These are phyloP conservation scores for Dryadomyces sulphureus DNA, from an alignment of 2,329 filamentous ascomycete species.

Conservation along the genomic window DNA sequence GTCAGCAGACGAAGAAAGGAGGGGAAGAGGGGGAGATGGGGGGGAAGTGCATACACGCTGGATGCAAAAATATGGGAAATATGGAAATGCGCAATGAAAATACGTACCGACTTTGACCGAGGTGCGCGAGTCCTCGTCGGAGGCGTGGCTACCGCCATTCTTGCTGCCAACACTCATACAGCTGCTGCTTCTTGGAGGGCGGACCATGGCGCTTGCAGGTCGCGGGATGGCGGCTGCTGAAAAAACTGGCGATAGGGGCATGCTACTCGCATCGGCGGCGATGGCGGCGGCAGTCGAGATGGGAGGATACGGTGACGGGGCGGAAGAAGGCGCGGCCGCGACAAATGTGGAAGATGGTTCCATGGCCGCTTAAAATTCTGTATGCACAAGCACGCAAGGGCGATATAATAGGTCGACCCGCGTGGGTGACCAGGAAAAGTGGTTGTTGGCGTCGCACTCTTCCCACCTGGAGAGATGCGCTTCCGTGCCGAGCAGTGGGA, in stretches of 20 bases:
- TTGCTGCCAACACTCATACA: slow-evolving; percentile 76
- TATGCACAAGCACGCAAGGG: background rate
- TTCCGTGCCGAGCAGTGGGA: background rate
- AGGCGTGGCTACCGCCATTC: slow-evolving; percentile 62
- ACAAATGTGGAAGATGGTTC: background rate
- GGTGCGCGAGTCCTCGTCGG: slow-evolving; percentile 80
- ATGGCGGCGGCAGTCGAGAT: background rate
- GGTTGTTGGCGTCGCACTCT: background rate
- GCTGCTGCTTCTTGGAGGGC: slow-evolving; percentile 61
- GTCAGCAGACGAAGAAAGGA: slow-evolving; percentile 4
- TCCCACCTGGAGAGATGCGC: background rate
- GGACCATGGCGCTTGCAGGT: slow-evolving; percentile 70
- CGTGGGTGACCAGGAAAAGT: background rate
- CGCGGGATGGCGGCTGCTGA: slow-evolving; percentile 43
- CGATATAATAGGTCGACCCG: background rate
- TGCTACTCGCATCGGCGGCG: background rate
- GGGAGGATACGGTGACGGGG: slow-evolving; percentile 1
- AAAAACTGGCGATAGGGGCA: slow-evolving; percentile 36
- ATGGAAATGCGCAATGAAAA: too few species aligned
- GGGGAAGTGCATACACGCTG: background rate
- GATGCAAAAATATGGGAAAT: background rate
- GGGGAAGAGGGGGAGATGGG: background rate
- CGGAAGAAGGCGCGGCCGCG: background rate
- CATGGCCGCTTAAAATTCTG: background rate
- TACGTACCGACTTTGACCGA: slow-evolving; percentile 91